Evolutionary conservation across 352 stramenopile genomes (phyloP), one percentile per base, ranked within the genome.

Genomic region (Globisporangium nodosum): DNA sequence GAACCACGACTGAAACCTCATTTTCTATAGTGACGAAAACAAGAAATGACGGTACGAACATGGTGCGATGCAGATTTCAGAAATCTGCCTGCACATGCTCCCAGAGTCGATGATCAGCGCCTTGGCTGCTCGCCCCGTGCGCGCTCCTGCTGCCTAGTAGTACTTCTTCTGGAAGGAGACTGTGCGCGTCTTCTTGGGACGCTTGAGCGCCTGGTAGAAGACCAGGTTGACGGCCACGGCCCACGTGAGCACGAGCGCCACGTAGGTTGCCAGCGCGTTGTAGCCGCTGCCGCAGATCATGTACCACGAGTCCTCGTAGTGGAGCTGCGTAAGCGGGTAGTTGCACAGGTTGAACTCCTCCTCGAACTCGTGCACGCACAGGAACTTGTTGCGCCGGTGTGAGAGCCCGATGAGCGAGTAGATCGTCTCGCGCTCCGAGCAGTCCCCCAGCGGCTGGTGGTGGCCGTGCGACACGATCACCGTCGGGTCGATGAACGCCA

Each of bases 321-420:
- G 61, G 63, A 91, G 58, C 63, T 91, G 81, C n/a, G 77, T 74
- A 56, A 87, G 62, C 0, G 84, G 84, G 60, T 87, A 87, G 62
- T 88, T 89, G 73, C 84, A 94, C 27, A 94, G 48, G 49, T 85
- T 90, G 49, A 88, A 94, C 59, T 87, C 81, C 61, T 92, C 84
- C n/a, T 94, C 78, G 50, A 84, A 94, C 54, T 90, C 77, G 43
- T 88, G 69, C 33, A 85, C 71, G 62, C 84, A 94, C 21, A 94
- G 61, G 39, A 85, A 92, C 65, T 70, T 82, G 49, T 76, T 81
- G 30, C 81, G 81, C n/a, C 61, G 60, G 54, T 84, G 71, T 20
- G 67, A 58, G 20, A 85, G 73, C 5, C 80, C 84, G 6, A 93
- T 57, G 13, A 90, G 63, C 1, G 79, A 87, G 49, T 73, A 77